Evolutionary conservation across 345 rosid species (phyloP).

Genomic region (Hirschfeldia incana): DNA sequence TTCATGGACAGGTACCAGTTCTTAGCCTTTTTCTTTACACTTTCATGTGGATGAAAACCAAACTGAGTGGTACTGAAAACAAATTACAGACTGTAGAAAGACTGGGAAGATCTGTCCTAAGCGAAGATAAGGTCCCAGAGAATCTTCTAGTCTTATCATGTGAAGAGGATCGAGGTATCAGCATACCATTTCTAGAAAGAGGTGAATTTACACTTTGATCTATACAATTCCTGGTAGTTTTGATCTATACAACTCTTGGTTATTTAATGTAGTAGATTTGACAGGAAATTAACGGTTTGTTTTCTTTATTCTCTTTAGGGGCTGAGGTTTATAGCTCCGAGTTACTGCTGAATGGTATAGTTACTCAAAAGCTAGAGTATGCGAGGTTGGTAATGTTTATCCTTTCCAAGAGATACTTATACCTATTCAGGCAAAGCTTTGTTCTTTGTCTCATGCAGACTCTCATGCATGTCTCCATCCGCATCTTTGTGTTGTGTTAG

Average conservation of each 20-base stretch:
- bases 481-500: conserved; percentile 40
- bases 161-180: conserved; percentile 64
- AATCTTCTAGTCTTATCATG: conserved; percentile 78
- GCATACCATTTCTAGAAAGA: conserved; percentile 74
- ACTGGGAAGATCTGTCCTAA: conserved; percentile 67
- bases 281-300: background rate
- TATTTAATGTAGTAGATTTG: background rate
- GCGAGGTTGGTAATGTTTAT: conserved; percentile 64
- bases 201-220: conserved; percentile 50
- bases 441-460: background rate
- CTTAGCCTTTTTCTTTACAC: background rate
- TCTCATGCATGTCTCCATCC: conserved; percentile 4
- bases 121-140: conserved; percentile 52
- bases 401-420: no score
- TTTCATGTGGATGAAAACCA: conserved; percentile 2
- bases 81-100: conserved; percentile 65
- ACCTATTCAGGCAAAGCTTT: background rate
- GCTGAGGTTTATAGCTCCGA: conserved; percentile 78
- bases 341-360: conserved; percentile 81
- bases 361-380: conserved; percentile 78
- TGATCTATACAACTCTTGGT: background rate
- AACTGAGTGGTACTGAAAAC: conserved; percentile 7
- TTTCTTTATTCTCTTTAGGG: conserved; percentile 43
- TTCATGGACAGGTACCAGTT: conserved; percentile 63
- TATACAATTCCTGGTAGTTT: no score